These are phyloP conservation scores for Wickerhamiella infanticola DNA, from an alignment of 1,139 yeast genomes.

Conservation along the genomic window DNA sequence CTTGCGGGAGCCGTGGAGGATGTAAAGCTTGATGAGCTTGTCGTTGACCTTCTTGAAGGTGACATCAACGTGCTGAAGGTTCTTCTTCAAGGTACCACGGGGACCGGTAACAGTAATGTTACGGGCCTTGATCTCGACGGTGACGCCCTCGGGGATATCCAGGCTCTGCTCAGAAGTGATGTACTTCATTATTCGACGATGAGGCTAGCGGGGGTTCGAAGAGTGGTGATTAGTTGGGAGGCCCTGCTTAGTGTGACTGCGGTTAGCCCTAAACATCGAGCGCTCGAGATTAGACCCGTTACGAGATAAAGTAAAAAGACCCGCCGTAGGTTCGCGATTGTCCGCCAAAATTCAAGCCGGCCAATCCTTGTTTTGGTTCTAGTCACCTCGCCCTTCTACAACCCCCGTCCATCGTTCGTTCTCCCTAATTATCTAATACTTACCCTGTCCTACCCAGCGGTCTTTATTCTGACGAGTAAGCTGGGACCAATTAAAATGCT, in stretches of 20 bases:
- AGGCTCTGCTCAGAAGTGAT: constrained; percentile 86
- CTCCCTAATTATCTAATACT: no score
- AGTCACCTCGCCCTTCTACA: no score
- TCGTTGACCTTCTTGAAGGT: constrained; percentile 66
- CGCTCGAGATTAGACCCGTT: no score
- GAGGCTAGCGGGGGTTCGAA: neutral
- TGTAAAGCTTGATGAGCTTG: constrained; percentile 70
- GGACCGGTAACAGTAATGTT: constrained; percentile 87
- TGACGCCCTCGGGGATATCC: constrained; percentile 89
- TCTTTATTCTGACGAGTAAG: neutral
- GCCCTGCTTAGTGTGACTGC: constrained; percentile 1
- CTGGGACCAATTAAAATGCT: constrained; percentile 1
- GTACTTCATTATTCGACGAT: constrained; percentile 53
- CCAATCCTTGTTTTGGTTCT: no score
- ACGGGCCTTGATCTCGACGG: constrained; percentile 87
- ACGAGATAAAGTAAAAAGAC: no score
- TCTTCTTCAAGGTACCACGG: constrained; percentile 89
- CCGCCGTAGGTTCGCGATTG: no score
- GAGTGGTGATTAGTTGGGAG: neutral
- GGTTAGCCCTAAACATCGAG: neutral
- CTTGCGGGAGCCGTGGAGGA: constrained; percentile 99
- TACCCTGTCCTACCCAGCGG: neutral
- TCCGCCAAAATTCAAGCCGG: no score
- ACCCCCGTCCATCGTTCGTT: no score
- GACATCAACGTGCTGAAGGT: constrained; percentile 89